A percentile compares a stretch with the other conserved stretches of the same genome.
Conservation (phyloP, 176 grass and related monocot genomes). For the Oryza punctata region DNA sequence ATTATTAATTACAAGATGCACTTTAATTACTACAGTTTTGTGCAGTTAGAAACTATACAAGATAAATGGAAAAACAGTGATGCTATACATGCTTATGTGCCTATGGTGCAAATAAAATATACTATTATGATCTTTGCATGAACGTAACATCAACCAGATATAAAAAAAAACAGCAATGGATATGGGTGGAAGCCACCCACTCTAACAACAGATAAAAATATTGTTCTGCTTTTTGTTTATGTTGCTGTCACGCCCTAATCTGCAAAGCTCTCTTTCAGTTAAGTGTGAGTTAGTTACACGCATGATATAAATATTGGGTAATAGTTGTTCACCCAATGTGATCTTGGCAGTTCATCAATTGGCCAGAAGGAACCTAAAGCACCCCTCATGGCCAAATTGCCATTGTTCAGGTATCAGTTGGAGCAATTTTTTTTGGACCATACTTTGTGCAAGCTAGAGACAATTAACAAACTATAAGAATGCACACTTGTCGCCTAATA, state of each 20-base stretch:
- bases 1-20: neutral
- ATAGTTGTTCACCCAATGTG: slow-evolving; percentile 26
- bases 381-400: slow-evolving; percentile 33
- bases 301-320: slow-evolving; percentile 1
- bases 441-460: slow-evolving; percentile 42
- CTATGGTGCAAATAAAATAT: slow-evolving; percentile 5
- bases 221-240: slow-evolving; percentile 42
- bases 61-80: slow-evolving; percentile 6
- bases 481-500: slow-evolving; percentile 19
- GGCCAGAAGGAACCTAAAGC: slow-evolving; percentile 48
- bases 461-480: slow-evolving; percentile 35
- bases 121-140: slow-evolving; percentile 4
- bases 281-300: slow-evolving; percentile 21
- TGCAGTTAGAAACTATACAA: neutral
- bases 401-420: slow-evolving; percentile 37
- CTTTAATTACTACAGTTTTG: neutral
- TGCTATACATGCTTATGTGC: neutral
- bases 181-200: slow-evolving; percentile 50
- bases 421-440: slow-evolving; percentile 22
- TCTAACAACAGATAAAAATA: slow-evolving; percentile 41
- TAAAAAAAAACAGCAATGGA: slow-evolving; percentile 37
- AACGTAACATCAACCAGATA: slow-evolving; percentile 43
- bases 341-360: slow-evolving; percentile 45
- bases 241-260: slow-evolving; percentile 45
- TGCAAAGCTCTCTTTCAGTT: slow-evolving; percentile 35